phyloP scores from a whole-genome alignment of 129 eudicot genomes.

The Chrysanthemum seticuspe region DNA sequence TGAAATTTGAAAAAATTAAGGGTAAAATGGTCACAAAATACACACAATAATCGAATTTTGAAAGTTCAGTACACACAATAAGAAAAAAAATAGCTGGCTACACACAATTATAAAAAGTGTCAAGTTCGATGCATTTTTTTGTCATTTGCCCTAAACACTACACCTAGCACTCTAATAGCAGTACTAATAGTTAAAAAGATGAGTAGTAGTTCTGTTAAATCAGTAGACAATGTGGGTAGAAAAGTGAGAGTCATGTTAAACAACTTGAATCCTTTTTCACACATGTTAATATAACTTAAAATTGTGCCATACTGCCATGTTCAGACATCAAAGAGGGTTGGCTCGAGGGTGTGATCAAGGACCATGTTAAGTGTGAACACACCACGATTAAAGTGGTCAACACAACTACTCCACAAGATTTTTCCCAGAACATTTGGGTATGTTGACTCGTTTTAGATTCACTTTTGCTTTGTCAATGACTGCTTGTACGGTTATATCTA shows the following conservation, averaged over 20 bases:
- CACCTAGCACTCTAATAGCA: too few relatives aligned
- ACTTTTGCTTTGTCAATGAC: constrained; percentile 18
- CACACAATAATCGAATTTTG: too few relatives aligned
- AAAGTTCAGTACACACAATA: too few relatives aligned
- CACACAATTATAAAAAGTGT: too few relatives aligned
- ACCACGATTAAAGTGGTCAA: constrained; percentile 27
- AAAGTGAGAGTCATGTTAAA: constrained; percentile 5
- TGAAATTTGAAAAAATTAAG: too few relatives aligned
- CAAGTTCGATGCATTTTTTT: too few relatives aligned
- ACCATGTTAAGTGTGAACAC: constrained; percentile 29
- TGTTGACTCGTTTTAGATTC: constrained; percentile 12
- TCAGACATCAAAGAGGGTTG: constrained; percentile 16
- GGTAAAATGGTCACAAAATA: too few relatives aligned
- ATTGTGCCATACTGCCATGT: constrained; percentile 28
- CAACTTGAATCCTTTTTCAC: constrained; percentile 29
- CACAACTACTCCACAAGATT: constrained; percentile 29
- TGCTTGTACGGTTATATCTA: neutral
- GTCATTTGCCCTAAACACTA: too few relatives aligned
- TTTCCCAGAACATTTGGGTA: constrained; percentile 29
- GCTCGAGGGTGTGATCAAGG: constrained; percentile 18
- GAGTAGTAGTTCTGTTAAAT: constrained; percentile 23
- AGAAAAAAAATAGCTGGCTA: too few relatives aligned
- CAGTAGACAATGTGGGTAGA: constrained; percentile 4
- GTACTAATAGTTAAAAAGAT: constrained; percentile 27
- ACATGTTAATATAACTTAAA: constrained; percentile 23